Conservation (phyloP, 2,329 filamentous ascomycete genomes). For the Cladobotryum mycophilum region DNA sequence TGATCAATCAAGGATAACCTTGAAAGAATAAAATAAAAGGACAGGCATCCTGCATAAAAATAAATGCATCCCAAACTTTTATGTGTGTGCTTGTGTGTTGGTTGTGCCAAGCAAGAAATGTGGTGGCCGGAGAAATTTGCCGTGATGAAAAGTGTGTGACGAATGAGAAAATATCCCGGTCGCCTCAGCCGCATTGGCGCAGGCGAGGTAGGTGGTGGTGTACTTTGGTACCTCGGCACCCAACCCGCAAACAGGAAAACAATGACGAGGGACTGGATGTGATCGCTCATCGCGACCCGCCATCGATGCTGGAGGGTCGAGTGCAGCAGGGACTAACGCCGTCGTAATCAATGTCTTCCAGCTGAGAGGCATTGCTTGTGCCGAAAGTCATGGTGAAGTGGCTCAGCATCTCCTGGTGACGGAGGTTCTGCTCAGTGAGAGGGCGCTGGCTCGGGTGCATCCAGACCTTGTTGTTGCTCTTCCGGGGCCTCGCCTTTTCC, state of each 20-base stretch:
- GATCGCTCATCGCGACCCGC: slow-evolving; percentile 15
- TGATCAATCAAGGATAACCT: too few relatives aligned
- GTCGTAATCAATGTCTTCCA: slow-evolving; percentile 27
- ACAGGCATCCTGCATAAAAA: too few relatives aligned
- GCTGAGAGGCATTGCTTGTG: slow-evolving; percentile 26
- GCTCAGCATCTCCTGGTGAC: slow-evolving; percentile 41
- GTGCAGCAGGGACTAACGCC: slow-evolving; percentile 42
- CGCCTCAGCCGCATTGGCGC: slow-evolving; percentile 3
- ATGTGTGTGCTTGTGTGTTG: too few relatives aligned
- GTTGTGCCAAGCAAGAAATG: too few relatives aligned
- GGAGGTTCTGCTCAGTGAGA: slow-evolving; percentile 39
- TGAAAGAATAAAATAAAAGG: too few relatives aligned
- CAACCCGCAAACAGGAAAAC: background rate
- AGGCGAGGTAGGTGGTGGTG: background rate
- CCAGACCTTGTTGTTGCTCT: slow-evolving; percentile 18
- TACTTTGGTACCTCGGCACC: slow-evolving; percentile 1
- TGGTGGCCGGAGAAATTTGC: background rate
- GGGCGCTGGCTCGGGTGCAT: slow-evolving; percentile 40
- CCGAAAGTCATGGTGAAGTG: slow-evolving; percentile 43
- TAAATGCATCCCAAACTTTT: too few relatives aligned
- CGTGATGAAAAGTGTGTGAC: slow-evolving; percentile 5
- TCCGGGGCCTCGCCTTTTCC: slow-evolving; percentile 23
- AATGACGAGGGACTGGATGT: background rate
- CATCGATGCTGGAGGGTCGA: slow-evolving; percentile 30
- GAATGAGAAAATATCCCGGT: slow-evolving; percentile 9